Percentiles rank a stretch among this genome's conserved stretches.
These are phyloP conservation scores for Penicillium robsamsonii DNA, from an alignment of 495 filamentous ascomycete genomes.

Conservation along the genomic window DNA sequence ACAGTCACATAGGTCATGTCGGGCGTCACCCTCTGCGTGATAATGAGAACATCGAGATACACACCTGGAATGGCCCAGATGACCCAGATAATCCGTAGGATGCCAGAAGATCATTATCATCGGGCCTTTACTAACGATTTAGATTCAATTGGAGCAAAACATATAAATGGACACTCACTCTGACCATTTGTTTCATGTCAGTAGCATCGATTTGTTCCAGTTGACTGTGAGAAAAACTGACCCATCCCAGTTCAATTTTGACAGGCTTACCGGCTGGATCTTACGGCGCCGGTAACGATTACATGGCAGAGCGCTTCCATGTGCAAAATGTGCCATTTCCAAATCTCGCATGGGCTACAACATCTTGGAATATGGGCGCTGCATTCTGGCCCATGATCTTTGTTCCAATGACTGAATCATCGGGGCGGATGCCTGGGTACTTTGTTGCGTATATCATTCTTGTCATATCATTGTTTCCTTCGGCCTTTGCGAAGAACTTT, in stretches of 20 bases:
- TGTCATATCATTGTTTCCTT: conserved; percentile 47
- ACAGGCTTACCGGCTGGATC: conserved; percentile 44
- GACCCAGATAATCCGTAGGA: conserved; percentile 30
- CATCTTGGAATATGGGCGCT: conserved; percentile 53
- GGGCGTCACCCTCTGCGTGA: conserved; percentile 21
- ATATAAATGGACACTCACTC: conserved; percentile 40
- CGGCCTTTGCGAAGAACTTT: conserved; percentile 53
- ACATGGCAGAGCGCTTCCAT: conserved; percentile 40
- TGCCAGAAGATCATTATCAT: background rate
- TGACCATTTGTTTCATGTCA: conserved; percentile 45
- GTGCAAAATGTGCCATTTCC: conserved; percentile 46
- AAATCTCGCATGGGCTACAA: conserved; percentile 47
- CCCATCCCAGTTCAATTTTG: conserved; percentile 32
- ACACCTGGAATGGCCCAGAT: conserved; percentile 28
- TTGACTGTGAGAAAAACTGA: conserved; percentile 1
- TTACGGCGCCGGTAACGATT: conserved; percentile 39
- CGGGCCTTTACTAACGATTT: background rate
- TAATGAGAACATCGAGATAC: conserved; percentile 24
- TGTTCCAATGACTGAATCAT: conserved; percentile 53
- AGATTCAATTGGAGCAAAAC: conserved; percentile 12
- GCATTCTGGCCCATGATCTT: conserved; percentile 52
- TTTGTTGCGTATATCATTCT: conserved; percentile 49
- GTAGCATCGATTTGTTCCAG: background rate
- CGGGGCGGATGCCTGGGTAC: conserved; percentile 50
- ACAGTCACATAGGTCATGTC: conserved; percentile 27